phyloP scores from a whole-genome alignment of 202 grass and related monocot species.

The Eragrostis tef region DNA sequence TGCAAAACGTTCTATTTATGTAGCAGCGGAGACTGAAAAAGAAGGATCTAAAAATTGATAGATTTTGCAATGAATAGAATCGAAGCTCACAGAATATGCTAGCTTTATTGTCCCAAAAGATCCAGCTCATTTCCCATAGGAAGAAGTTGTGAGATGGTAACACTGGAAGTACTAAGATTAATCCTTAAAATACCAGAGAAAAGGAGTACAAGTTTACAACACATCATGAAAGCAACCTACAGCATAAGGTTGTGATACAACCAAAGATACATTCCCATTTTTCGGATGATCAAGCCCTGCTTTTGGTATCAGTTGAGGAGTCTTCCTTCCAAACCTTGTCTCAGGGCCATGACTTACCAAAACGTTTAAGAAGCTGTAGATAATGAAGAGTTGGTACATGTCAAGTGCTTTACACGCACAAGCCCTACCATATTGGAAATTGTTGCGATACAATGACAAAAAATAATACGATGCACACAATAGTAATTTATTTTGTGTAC shows the following conservation, averaged over 20 bases:
- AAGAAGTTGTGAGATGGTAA: too few species aligned
- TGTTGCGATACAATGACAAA: background rate
- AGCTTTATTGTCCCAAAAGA: too few species aligned
- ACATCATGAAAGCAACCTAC: background rate
- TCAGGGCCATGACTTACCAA: conserved; percentile 10
- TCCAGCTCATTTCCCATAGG: too few species aligned
- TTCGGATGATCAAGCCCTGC: background rate
- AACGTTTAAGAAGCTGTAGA: conserved; percentile 40
- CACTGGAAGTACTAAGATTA: background rate
- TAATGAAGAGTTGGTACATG: conserved; percentile 2
- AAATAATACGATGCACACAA: background rate
- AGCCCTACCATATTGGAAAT: background rate
- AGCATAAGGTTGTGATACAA: background rate
- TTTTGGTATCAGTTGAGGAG: conserved; percentile 21
- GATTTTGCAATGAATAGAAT: too few species aligned
- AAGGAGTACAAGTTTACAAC: conserved; percentile 29
- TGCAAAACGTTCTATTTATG: too few species aligned
- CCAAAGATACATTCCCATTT: background rate
- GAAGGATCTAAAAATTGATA: too few species aligned
- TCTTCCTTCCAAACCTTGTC: conserved; percentile 10
- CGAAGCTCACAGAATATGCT: too few species aligned
- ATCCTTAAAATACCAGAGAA: background rate
- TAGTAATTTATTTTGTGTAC: too few species aligned
- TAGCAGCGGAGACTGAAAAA: too few species aligned
- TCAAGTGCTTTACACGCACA: background rate